Evolutionary conservation across 306 rosid genomes (phyloP).

Genomic region (Ammopiptanthus mongolicus): DNA sequence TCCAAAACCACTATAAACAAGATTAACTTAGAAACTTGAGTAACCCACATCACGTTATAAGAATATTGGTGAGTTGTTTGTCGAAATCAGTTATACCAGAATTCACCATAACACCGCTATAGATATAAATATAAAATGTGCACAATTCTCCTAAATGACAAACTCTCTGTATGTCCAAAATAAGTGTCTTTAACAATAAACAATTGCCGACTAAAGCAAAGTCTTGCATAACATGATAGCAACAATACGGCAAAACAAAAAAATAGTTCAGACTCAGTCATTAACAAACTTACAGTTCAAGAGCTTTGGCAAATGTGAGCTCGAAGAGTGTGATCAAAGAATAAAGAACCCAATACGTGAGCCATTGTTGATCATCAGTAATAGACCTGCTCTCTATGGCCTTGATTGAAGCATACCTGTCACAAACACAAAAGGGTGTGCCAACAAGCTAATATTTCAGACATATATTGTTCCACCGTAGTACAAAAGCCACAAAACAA

Average conservation of each 20-base stretch:
- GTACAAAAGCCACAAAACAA: background rate
- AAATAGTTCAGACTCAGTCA: background rate
- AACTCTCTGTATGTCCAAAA: background rate
- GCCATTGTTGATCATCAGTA: constrained; percentile 90
- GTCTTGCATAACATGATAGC: background rate
- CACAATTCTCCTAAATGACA: background rate
- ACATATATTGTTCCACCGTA: background rate
- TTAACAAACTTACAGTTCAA: constrained; percentile 54
- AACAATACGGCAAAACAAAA: background rate
- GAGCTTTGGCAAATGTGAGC: constrained; percentile 84
- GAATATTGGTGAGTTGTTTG: too few species aligned
- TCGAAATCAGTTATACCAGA: too few species aligned
- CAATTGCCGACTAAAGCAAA: background rate
- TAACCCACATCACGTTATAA: too few species aligned
- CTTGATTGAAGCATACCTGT: constrained; percentile 71
- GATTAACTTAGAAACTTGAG: too few species aligned
- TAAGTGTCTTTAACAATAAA: background rate
- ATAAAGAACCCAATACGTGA: constrained; percentile 92
- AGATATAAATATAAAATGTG: background rate
- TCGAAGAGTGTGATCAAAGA: constrained; percentile 83
- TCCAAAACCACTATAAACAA: too few species aligned
- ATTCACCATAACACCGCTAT: too few species aligned
- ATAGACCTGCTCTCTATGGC: constrained; percentile 84
- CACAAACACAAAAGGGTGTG: background rate
- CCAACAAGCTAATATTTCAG: background rate